phyloP scores from a whole-genome alignment of 768 basidiomycete genomes.

The Gloeopeniophorella convolvens region DNA sequence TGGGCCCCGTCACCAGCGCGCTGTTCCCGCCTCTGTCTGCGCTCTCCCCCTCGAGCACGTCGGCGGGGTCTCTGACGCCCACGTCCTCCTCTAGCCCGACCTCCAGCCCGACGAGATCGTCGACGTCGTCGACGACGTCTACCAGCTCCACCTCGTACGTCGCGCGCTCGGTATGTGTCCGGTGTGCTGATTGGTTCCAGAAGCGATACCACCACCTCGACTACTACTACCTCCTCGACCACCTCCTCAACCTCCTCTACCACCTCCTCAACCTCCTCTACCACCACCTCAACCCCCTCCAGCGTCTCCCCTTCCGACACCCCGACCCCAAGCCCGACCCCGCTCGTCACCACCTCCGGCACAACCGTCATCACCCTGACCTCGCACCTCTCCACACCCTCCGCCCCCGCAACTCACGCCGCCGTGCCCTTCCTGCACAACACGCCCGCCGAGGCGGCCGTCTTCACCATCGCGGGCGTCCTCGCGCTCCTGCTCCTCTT shows the following conservation, averaged over 20 bases:
- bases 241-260: background rate
- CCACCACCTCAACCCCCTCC: background rate
- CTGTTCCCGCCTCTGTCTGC: background rate
- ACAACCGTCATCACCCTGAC: slow-evolving; percentile 20
- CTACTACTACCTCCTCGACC: background rate
- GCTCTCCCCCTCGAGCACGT: no score
- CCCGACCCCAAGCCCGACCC: background rate
- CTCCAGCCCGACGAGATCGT: background rate
- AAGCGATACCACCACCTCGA: no score
- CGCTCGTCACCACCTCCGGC: slow-evolving; percentile 14
- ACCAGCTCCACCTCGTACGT: no score
- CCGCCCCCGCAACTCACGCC: slow-evolving; percentile 24
- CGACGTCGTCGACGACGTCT: background rate
- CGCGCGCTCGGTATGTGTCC: no score
- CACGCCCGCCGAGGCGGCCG: slow-evolving; percentile 53
- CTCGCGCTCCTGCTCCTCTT: slow-evolving; percentile 41
- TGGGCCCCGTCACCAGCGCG: background rate
- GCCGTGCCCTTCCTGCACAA: slow-evolving; percentile 51
- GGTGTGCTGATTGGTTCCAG: no score
- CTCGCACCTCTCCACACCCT: slow-evolving; percentile 23
- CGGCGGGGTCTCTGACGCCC: no score
- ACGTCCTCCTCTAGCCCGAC: no score
- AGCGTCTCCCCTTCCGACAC: background rate
- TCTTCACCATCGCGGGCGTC: slow-evolving; percentile 50
- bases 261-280: background rate